Conservation (phyloP, 2,329 filamentous ascomycete species). For the Chalara sp. region DNA sequence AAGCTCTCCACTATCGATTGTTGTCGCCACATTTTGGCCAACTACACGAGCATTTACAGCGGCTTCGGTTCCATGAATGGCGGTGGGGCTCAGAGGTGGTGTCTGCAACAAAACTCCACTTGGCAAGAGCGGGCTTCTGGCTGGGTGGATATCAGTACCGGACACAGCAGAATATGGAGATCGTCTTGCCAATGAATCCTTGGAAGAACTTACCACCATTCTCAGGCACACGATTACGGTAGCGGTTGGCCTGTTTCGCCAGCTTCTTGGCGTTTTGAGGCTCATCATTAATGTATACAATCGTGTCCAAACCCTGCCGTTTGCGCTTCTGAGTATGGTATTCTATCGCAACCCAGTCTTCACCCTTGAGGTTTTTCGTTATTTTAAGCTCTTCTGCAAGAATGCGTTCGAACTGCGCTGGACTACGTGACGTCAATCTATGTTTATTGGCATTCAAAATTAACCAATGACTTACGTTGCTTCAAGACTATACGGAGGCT, state of each 20-base stretch:
- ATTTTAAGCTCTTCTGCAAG: slow-evolving; percentile 4
- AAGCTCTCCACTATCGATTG: slow-evolving; percentile 3
- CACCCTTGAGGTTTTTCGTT: slow-evolving; percentile 4
- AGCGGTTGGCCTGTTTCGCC: slow-evolving; percentile 3
- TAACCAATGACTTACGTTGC: slow-evolving; percentile 2
- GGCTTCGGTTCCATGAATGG: slow-evolving; percentile 1
- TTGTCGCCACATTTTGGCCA: slow-evolving; percentile 1
- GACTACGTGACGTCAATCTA: slow-evolving; percentile 3
- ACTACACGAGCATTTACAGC: slow-evolving; percentile 2
- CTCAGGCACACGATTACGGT: slow-evolving; percentile 2
- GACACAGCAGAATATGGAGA: slow-evolving; percentile 3
- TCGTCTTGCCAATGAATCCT: background rate
- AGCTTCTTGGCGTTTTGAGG: slow-evolving; percentile 3
- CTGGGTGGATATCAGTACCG: slow-evolving; percentile 1
- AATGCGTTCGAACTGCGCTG: slow-evolving; percentile 4
- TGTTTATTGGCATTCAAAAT: background rate
- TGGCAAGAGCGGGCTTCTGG: slow-evolving; percentile 4
- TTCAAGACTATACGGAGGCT: slow-evolving; percentile 4
- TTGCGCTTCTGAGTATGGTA: slow-evolving; percentile 5
- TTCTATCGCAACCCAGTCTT: slow-evolving; percentile 5
- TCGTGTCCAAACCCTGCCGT: slow-evolving; percentile 3
- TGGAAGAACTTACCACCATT: slow-evolving; percentile 3
- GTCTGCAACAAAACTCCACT: slow-evolving; percentile 3
- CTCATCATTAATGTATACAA: slow-evolving; percentile 6
- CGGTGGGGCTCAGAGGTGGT: slow-evolving; percentile 2